Percentiles rank a stretch among this genome's conserved stretches.
Evolutionary conservation across 2,329 filamentous ascomycete genomes (phyloP).

Genomic region (Apiospora arundinis): DNA sequence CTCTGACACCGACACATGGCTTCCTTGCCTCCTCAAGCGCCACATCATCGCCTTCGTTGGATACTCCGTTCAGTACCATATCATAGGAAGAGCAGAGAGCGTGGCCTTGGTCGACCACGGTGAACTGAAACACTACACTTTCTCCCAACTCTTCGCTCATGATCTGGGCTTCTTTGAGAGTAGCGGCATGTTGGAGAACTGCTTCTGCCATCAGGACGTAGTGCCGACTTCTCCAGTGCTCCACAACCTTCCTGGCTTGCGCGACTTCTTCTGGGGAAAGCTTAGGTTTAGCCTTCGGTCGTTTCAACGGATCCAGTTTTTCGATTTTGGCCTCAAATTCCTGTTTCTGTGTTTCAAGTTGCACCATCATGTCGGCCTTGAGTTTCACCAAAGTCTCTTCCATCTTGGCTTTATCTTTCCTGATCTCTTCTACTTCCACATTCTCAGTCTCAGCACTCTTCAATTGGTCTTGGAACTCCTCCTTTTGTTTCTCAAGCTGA

Average conservation of each 20-base stretch:
- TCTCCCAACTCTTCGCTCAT: constrained; percentile 98
- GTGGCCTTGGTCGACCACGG: constrained; percentile 87
- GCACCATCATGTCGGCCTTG: constrained; percentile 88
- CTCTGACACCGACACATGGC: constrained; percentile 87
- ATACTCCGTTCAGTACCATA: constrained; percentile 89
- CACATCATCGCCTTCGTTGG: constrained; percentile 81
- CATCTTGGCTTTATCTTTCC: constrained; percentile 83
- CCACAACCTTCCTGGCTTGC: constrained; percentile 69
- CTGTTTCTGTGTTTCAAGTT: constrained; percentile 82
- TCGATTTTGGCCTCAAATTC: constrained; percentile 86
- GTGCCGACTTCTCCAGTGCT: constrained; percentile 81
- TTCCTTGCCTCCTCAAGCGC: constrained; percentile 82
- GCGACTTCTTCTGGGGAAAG: constrained; percentile 76
- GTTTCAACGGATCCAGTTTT: constrained; percentile 71
- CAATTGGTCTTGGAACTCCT: constrained; percentile 79
- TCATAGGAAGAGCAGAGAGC: constrained; percentile 93
- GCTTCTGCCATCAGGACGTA: constrained; percentile 95
- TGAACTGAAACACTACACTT: constrained; percentile 92
- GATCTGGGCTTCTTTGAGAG: constrained; percentile 93
- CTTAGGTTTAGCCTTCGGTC: constrained; percentile 64
- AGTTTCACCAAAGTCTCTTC: constrained; percentile 78
- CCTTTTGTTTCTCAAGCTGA: constrained; percentile 83
- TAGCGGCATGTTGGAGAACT: constrained; percentile 84
- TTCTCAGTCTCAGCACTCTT: constrained; percentile 76
- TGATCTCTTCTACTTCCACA: constrained; percentile 83